Percentiles rank a stretch among this genome's conserved stretches.
Conservation (phyloP, 257 asterid species). For the Capsicum pubescens region DNA sequence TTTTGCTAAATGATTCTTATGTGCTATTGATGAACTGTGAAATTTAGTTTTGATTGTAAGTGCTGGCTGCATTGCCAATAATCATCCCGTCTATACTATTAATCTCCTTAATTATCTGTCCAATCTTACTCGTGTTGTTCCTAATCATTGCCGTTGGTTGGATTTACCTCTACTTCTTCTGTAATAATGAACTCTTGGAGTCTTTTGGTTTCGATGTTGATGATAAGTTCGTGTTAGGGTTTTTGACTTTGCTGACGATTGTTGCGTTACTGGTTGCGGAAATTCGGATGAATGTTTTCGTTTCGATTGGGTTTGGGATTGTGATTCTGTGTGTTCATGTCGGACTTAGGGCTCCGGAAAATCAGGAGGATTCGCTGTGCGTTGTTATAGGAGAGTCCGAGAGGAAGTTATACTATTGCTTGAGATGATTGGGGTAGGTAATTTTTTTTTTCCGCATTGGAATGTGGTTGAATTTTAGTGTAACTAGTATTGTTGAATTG, state of each 20-base stretch:
- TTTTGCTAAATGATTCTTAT: too few species aligned
- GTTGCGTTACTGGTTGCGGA: conserved; percentile 60
- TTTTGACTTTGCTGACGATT: conserved; percentile 55
- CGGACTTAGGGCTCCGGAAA: conserved; percentile 79
- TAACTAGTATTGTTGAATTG: conserved; percentile 18
- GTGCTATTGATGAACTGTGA: too few species aligned
- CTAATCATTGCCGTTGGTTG: conserved; percentile 56
- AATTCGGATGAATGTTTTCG: conserved; percentile 62
- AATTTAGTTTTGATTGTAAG: too few species aligned
- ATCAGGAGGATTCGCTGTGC: conserved; percentile 71
- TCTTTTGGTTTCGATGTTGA: conserved; percentile 59
- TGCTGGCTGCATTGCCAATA: neutral
- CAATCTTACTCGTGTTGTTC: conserved; percentile 72
- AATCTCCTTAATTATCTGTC: conserved; percentile 67
- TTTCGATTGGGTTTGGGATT: conserved; percentile 56
- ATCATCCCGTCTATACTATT: conserved; percentile 54
- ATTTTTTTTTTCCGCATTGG: neutral
- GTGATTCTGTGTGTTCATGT: conserved; percentile 63
- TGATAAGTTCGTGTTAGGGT: conserved; percentile 53
- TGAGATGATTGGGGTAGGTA: conserved; percentile 41
- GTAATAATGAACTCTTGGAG: conserved; percentile 55
- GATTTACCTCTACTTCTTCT: conserved; percentile 45
- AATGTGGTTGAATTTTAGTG: conserved; percentile 22
- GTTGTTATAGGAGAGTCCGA: conserved; percentile 76
- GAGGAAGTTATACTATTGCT: conserved; percentile 73